phyloP scores from a whole-genome alignment of 2,329 filamentous ascomycete species.

The Rutstroemia sp. region DNA sequence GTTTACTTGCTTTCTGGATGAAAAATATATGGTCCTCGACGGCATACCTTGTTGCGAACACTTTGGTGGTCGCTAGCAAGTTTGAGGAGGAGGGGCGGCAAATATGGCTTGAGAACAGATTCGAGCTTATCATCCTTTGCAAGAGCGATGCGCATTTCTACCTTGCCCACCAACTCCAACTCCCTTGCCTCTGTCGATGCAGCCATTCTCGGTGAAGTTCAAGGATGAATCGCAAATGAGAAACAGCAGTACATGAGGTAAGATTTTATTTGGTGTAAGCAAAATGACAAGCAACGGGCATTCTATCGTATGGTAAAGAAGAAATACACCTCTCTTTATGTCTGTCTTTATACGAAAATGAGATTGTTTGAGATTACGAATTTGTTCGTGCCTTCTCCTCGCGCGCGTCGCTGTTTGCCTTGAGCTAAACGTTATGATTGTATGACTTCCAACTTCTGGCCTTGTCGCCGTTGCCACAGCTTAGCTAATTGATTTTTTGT shows the following conservation, averaged over 20 bases:
- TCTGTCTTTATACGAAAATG: neutral
- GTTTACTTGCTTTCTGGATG: neutral
- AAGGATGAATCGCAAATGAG: too few species aligned
- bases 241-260: too few species aligned
- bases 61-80: conserved; percentile 70
- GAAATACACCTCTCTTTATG: too few species aligned
- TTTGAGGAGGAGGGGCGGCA: conserved; percentile 79
- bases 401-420: conserved; percentile 4
- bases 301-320: neutral
- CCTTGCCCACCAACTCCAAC: conserved; percentile 73
- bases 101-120: conserved; percentile 66
- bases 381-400: conserved; percentile 1
- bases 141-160: conserved; percentile 65
- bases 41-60: conserved; percentile 66
- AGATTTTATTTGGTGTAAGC: neutral
- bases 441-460: too few species aligned
- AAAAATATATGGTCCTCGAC: neutral
- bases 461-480: too few species aligned
- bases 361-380: conserved; percentile 1
- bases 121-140: conserved; percentile 81
- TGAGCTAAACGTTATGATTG: neutral
- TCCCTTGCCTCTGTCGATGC: conserved; percentile 39
- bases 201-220: neutral
- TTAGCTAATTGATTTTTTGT: too few species aligned
- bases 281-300: neutral